Base-by-base conservation (phyloP, 257 asterid species). In the Solanum habrochaites region DNA sequence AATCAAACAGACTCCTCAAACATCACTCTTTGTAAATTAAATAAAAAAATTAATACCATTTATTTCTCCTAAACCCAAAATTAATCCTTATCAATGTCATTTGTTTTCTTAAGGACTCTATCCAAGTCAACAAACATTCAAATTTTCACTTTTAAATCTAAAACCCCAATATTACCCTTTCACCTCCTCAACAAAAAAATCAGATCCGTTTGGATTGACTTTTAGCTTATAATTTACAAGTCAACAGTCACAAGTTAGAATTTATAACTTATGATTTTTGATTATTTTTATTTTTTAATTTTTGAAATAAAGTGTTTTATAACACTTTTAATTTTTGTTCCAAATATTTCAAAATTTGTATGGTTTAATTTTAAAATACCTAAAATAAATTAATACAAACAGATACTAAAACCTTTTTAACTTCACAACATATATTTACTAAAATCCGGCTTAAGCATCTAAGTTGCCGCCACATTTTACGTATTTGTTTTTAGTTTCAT, bases 391-490 rank as follows among this genome's bases (percentile, higher is more conserved):
- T 7, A 37, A 37, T 37, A 1, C 39, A 37, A 37, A 37, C 7
- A 0, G 6, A 6, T 7, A 35, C 1, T 35, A 39, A 88, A 93
- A 90, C 49, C 85, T 86, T 16, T 89, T 13, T 4, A 88, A 91
- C 67, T 90, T 49, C 77, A 12, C 62, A 31, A 73, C 18, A 27
- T 7, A 37, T 37, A 32, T 71, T 47, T 86, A 85, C 90, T 7
- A 56, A 4, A 66, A 32, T 60, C 86, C 96, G 97, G 98, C 95
- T 72, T 85, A 62, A 58, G 83, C 89, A 85, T 90, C 95, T 91
- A 88, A 70, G 71, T 92, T 94, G 94, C 97, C 95, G 98, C 98
- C 96, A 92, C 92, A 49, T 90, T 88, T 93, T 86, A 88, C 89
- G 94, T 82, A 86, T 89, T 89, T 89, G 95, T 94, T 92, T 90